Evolutionary conservation across 2,329 filamentous ascomycete species (phyloP).

Genomic region (Venturia carpophila): DNA sequence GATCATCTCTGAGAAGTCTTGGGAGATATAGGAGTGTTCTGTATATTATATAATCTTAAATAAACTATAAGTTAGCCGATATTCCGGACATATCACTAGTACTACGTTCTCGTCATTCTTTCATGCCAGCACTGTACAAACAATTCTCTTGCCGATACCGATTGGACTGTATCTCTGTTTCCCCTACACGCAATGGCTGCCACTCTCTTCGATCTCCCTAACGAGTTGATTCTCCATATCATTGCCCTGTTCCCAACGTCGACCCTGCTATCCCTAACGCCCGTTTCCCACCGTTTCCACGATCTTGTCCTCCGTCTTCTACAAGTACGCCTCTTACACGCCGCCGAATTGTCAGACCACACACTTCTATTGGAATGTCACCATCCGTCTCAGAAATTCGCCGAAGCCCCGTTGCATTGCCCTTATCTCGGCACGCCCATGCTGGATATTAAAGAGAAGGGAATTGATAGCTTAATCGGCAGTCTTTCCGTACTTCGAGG

Average conservation of each 20-base stretch:
- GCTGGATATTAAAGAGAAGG: constrained; percentile 39
- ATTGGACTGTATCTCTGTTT: too few species aligned
- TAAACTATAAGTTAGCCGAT: too few species aligned
- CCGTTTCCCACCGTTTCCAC: constrained; percentile 56
- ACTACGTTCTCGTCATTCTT: neutral
- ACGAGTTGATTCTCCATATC: constrained; percentile 39
- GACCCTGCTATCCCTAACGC: constrained; percentile 45
- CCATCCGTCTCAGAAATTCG: constrained; percentile 61
- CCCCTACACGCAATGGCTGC: neutral
- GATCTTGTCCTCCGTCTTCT: constrained; percentile 55
- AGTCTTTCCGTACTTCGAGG: constrained; percentile 43
- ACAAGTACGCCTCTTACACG: constrained; percentile 54
- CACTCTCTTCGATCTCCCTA: constrained; percentile 30
- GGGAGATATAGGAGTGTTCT: too few species aligned
- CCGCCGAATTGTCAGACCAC: constrained; percentile 52
- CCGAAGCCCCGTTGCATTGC: constrained; percentile 62
- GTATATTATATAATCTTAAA: too few species aligned
- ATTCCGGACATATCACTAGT: too few species aligned
- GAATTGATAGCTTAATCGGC: constrained; percentile 27
- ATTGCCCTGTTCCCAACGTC: constrained; percentile 36
- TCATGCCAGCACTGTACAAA: neutral
- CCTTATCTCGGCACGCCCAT: constrained; percentile 57
- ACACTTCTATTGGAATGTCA: constrained; percentile 72
- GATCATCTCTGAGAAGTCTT: too few species aligned
- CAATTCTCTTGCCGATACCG: neutral